These are phyloP conservation scores for Brassica cretica DNA, from an alignment of 345 rosid species.

Conservation along the genomic window DNA sequence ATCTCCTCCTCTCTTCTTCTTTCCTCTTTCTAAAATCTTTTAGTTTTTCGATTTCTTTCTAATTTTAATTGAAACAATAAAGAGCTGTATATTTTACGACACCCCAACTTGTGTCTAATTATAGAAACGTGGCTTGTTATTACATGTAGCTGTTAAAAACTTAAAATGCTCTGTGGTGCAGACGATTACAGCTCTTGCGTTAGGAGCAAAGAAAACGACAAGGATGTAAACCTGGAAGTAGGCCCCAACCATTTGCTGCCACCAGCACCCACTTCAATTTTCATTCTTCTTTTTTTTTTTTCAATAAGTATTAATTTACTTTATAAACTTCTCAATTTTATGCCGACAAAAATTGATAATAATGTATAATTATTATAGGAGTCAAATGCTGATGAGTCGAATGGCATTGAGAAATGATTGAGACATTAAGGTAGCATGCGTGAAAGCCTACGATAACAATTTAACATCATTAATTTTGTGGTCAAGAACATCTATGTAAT, in stretches of 20 bases:
- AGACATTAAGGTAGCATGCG: constrained; percentile 8
- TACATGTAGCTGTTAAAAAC: neutral
- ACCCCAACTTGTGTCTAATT: constrained; percentile 2
- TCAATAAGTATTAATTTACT: neutral
- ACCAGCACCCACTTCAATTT: constrained; percentile 6
- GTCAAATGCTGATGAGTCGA: constrained; percentile 4
- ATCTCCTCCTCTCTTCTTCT: neutral
- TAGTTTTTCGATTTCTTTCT: neutral
- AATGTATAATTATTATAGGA: neutral
- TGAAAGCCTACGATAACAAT: neutral
- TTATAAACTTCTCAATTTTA: neutral
- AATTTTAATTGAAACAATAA: neutral
- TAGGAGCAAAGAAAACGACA: neutral
- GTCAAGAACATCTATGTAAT: constrained; percentile 8
- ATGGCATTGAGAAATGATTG: neutral
- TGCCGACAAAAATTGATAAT: neutral
- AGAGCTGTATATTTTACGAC: constrained; percentile 1
- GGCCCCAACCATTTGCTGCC: constrained; percentile 10
- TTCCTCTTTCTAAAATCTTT: neutral
- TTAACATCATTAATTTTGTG: neutral
- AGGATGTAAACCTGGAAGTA: constrained; percentile 1
- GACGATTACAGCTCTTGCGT: neutral
- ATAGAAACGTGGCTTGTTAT: constrained; percentile 5
- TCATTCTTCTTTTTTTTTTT: neutral
- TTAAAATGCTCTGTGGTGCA: neutral